A percentile compares a stretch with the other conserved stretches of the same genome.
Evolutionary conservation across 306 rosid species (phyloP).

Genomic region (Inga leiocalycina): DNA sequence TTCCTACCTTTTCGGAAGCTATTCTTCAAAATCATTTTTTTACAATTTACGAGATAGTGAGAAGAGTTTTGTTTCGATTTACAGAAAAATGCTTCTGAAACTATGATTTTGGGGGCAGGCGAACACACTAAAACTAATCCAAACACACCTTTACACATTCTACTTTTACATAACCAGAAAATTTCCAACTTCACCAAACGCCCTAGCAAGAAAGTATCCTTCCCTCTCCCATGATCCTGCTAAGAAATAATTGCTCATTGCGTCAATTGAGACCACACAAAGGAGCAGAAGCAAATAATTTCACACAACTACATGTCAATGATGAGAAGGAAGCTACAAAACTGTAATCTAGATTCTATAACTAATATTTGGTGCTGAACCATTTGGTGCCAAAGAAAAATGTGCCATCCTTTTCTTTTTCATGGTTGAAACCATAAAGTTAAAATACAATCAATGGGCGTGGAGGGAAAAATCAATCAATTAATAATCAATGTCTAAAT

Average conservation of each 20-base stretch:
- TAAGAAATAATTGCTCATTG: neutral
- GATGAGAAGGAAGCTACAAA: neutral
- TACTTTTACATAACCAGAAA: neutral
- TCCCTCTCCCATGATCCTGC: neutral
- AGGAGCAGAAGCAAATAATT: neutral
- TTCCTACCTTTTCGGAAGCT: too few species aligned
- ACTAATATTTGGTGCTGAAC: neutral
- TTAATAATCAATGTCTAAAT: constrained; percentile 71
- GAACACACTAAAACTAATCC: too few species aligned
- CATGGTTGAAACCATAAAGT: constrained; percentile 46
- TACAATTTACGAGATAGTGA: too few species aligned
- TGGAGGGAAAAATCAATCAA: constrained; percentile 89
- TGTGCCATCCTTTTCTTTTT: constrained; percentile 27
- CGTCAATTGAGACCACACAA: too few species aligned
- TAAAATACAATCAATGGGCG: constrained; percentile 51
- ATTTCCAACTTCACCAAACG: neutral
- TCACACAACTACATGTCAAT: neutral
- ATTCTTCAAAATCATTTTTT: too few species aligned
- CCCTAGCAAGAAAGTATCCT: neutral
- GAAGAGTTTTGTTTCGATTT: too few species aligned
- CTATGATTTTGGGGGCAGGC: too few species aligned
- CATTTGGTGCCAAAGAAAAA: constrained; percentile 10
- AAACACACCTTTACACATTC: too few species aligned
- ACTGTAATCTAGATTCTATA: neutral
- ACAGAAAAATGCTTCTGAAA: too few species aligned